These are phyloP conservation scores for Colletotrichum kahawae DNA, from an alignment of 2,329 filamentous ascomycete genomes.

Conservation along the genomic window DNA sequence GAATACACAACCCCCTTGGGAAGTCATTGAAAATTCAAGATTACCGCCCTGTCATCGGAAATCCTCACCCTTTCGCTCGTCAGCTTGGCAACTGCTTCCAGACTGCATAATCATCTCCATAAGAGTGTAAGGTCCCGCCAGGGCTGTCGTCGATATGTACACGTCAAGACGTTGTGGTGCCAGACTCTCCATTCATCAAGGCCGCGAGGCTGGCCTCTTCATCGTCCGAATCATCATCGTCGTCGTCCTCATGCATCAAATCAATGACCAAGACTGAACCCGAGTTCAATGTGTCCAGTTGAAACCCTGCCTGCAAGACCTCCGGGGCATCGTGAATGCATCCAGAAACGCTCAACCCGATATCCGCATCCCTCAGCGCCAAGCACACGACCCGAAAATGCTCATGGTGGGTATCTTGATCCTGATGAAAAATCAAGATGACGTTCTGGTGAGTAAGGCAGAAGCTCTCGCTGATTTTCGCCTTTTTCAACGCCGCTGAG, in stretches of 20 bases:
- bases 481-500: neutral
- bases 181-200: conserved; percentile 10
- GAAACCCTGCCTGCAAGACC: conserved; percentile 25
- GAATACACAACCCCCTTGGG: neutral
- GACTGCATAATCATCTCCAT: rapidly evolving
- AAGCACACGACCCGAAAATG: conserved; percentile 27
- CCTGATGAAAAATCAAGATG: conserved; percentile 22
- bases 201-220: conserved; percentile 14
- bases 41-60: neutral
- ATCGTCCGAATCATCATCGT: conserved; percentile 21
- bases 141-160: neutral
- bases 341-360: conserved; percentile 26
- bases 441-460: conserved; percentile 22
- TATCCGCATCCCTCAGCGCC: conserved; percentile 25
- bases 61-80: rapidly evolving
- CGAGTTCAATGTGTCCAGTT: conserved; percentile 25
- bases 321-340: conserved; percentile 24
- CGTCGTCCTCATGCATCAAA: conserved; percentile 23
- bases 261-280: conserved; percentile 26
- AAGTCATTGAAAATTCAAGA: neutral
- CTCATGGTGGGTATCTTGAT: conserved; percentile 25
- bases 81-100: neutral
- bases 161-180: neutral
- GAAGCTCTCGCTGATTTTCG: conserved; percentile 14
- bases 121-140: neutral